These are phyloP conservation scores for Microsporum canis DNA, from an alignment of 2,329 filamentous ascomycete species.

Conservation along the genomic window DNA sequence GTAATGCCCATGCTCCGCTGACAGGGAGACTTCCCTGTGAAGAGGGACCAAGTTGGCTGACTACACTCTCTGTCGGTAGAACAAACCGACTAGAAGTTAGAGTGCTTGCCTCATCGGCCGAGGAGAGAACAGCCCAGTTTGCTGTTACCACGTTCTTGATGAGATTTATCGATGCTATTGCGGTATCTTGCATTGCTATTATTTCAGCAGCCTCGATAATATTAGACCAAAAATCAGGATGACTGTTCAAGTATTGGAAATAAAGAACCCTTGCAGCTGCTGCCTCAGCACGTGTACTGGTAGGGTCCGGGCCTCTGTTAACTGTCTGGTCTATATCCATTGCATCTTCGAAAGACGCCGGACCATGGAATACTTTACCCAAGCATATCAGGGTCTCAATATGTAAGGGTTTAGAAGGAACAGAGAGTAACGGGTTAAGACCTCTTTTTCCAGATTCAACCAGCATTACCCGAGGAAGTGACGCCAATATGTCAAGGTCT, in stretches of 20 bases:
- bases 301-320: conserved; percentile 25
- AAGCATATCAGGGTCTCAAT: conserved; percentile 45
- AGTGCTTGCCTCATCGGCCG: conserved; percentile 15
- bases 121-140: conserved; percentile 39
- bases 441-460: conserved; percentile 34
- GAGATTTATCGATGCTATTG: conserved; percentile 44
- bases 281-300: conserved; percentile 37
- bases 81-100: conserved; percentile 21
- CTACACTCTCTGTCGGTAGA: conserved; percentile 31
- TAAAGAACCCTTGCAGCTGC: conserved; percentile 45
- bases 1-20: conserved; percentile 41
- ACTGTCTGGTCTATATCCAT: conserved; percentile 21
- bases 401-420: conserved; percentile 44
- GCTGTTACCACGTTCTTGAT: conserved; percentile 44
- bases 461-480: conserved; percentile 44
- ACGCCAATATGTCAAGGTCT: conserved; percentile 47
- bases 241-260: conserved; percentile 42
- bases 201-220: conserved; percentile 45
- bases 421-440: conserved; percentile 36
- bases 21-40: conserved; percentile 27
- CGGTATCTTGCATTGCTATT: conserved; percentile 46
- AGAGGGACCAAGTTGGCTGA: conserved; percentile 29
- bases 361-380: conserved; percentile 46
- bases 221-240: conserved; percentile 42
- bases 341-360: conserved; percentile 23